These are phyloP conservation scores for Lagenidium sp. DNA, from an alignment of 352 stramenopile genomes.

Conservation along the genomic window DNA sequence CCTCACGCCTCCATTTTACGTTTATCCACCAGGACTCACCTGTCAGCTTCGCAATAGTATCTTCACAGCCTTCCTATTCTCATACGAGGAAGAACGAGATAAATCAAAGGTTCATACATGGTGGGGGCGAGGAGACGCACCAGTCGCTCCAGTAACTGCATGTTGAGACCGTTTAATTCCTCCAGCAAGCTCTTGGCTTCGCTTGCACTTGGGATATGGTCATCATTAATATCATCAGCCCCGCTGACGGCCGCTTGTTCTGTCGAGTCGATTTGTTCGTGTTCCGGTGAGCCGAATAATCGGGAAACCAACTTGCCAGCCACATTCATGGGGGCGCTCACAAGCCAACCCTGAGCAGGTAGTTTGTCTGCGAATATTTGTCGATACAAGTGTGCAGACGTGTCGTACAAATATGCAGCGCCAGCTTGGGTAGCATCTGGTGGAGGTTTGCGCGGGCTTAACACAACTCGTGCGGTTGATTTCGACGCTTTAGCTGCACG, in stretches of 20 bases:
- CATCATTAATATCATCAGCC: slow-evolving; percentile 1
- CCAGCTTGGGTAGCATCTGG: slow-evolving; percentile 8
- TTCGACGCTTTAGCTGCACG: slow-evolving; percentile 21
- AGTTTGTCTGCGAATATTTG: slow-evolving; percentile 40
- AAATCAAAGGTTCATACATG: too few species aligned
- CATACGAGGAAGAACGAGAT: background rate
- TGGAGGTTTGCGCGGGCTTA: slow-evolving; percentile 8
- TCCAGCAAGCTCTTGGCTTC: slow-evolving; percentile 71
- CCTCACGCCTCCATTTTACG: too few species aligned
- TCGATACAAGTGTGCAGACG: slow-evolving; percentile 24
- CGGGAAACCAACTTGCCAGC: slow-evolving; percentile 50
- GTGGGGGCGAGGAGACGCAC: too few species aligned
- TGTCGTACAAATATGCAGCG: slow-evolving; percentile 25
- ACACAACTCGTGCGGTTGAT: slow-evolving; percentile 19
- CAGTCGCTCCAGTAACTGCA: slow-evolving; percentile 74
- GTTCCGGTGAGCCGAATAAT: slow-evolving; percentile 53
- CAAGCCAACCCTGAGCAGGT: slow-evolving; percentile 48
- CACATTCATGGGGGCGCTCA: slow-evolving; percentile 53
- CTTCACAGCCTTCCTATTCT: slow-evolving; percentile 58
- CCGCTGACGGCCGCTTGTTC: too few species aligned
- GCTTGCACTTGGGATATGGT: slow-evolving; percentile 11
- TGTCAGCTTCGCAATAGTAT: slow-evolving; percentile 58
- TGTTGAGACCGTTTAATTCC: slow-evolving; percentile 78
- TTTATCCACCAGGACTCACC: too few species aligned
- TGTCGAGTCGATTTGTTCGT: too few species aligned